phyloP scores from a whole-genome alignment of 345 rosid genomes.

The Leavenworthia alabamica region DNA sequence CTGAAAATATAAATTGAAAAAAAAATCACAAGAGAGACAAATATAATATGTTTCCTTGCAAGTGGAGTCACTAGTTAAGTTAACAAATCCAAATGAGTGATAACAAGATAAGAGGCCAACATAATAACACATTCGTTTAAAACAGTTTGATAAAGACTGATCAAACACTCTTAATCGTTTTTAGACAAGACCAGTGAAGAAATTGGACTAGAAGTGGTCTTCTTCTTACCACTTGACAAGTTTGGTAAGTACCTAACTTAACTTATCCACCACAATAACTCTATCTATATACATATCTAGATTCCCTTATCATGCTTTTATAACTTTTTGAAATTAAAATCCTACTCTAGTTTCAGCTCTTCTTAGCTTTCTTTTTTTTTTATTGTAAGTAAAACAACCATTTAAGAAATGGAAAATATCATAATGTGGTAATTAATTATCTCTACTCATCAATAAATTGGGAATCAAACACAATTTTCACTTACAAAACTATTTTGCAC shows the following conservation, averaged over 20 bases:
- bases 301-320: slow-evolving; percentile 7
- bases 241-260: slow-evolving; percentile 34
- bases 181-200: background rate
- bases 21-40: background rate
- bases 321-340: background rate
- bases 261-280: no score
- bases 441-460: background rate
- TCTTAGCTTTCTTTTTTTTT: background rate
- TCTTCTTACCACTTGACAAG: slow-evolving; percentile 31
- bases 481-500: background rate
- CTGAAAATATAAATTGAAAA: background rate
- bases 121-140: slow-evolving; percentile 2
- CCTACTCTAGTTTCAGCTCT: background rate
- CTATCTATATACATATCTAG: slow-evolving; percentile 22
- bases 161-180: slow-evolving; percentile 7
- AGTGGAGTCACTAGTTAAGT: slow-evolving; percentile 16
- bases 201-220: background rate
- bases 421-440: background rate
- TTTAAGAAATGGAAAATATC: background rate
- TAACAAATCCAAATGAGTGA: slow-evolving; percentile 11
- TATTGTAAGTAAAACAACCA: background rate
- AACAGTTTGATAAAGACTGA: slow-evolving; percentile 5
- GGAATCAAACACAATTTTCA: background rate
- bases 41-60: slow-evolving; percentile 9
- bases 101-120: background rate